Base-by-base conservation (phyloP, 345 rosid genomes). In the Syzygium jambos region DNA sequence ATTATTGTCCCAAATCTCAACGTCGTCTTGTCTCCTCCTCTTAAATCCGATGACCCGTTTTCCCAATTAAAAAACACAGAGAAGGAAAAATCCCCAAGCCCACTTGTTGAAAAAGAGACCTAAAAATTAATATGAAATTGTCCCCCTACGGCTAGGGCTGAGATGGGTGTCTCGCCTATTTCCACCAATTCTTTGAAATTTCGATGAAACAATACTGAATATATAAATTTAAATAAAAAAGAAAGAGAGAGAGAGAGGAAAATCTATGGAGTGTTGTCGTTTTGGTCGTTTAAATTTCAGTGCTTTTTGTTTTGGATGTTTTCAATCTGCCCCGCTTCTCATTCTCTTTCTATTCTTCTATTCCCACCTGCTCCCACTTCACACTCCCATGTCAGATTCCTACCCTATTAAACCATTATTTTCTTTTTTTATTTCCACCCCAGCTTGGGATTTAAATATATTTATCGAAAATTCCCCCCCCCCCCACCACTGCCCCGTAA, bases 11-110 rank as follows among this genome's bases (percentile, higher is more conserved):
- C 83, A n/a, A 63, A 11, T 86, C 52, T 86, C 87, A 86, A 86
- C 65, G 87, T 17, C 51, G 87, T 86, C 87, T 63, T 86, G 87
- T 86, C 87, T 63, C 54, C 56, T 51, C 57, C 27, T 65, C 80
- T 51, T 38, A 56, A 41, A 29, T 29, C 52, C 22, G 51, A 15
- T 25, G 14, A 52, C 77, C 38, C 41, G 27, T 57, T 57, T 22
- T 46, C 78, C 9, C 77, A 54, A 85, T 25, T 49, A 57, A 43
- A 85, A n/a, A 51, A 10, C 52, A 51, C 12, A 51, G 8, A 19
- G 21, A 54, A 54, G 14, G 14, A 54, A 54, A 17, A 54, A 54
- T 6, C 23, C 23, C 38, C 2, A 63, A 65, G 15, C 2, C 78
- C 22, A 19, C 43, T 1, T 1, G 11, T 65, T 16, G 78, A 21